Evolutionary conservation across 2,329 filamentous ascomycete species (phyloP).

Genomic region (Cordyceps javanica): DNA sequence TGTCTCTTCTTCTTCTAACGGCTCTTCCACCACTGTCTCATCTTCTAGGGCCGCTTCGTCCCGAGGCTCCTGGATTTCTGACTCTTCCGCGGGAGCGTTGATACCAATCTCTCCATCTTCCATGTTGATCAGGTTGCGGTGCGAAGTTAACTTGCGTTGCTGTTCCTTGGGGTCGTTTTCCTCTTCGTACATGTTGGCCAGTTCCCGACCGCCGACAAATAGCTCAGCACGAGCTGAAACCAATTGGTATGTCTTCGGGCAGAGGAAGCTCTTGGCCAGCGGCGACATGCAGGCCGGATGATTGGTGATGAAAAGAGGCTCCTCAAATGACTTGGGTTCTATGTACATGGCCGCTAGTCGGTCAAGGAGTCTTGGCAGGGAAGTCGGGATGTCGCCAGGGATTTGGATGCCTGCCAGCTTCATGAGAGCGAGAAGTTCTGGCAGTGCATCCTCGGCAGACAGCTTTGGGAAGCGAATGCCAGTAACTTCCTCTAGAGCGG

Average conservation of each 20-base stretch:
- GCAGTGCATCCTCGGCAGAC: constrained; percentile 45
- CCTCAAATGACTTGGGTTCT: constrained; percentile 62
- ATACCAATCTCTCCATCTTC: constrained; percentile 27
- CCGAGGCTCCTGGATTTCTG: constrained; percentile 10
- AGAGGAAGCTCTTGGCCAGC: constrained; percentile 77
- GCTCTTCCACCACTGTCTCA: constrained; percentile 14
- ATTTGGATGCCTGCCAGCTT: constrained; percentile 56
- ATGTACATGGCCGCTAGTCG: constrained; percentile 69
- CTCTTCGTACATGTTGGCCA: constrained; percentile 97
- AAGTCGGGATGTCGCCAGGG: constrained; percentile 56
- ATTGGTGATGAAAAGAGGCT: constrained; percentile 79
- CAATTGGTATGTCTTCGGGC: constrained; percentile 60
- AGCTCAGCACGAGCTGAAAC: constrained; percentile 81
- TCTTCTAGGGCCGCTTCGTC: constrained; percentile 9
- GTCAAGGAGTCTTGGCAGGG: constrained; percentile 68
- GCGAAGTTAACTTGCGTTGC: constrained; percentile 68
- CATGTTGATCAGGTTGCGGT: constrained; percentile 34
- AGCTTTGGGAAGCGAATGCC: constrained; percentile 61
- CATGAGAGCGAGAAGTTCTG: constrained; percentile 47
- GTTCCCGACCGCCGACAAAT: constrained; percentile 72
- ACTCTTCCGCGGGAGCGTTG: constrained; percentile 6
- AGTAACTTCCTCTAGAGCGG: constrained; percentile 65
- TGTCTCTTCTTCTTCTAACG: constrained; percentile 20
- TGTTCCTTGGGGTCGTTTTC: constrained; percentile 91
- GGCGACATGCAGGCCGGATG: constrained; percentile 90